phyloP scores from a whole-genome alignment of 129 eudicot species.

The Saussurea involucrata region DNA sequence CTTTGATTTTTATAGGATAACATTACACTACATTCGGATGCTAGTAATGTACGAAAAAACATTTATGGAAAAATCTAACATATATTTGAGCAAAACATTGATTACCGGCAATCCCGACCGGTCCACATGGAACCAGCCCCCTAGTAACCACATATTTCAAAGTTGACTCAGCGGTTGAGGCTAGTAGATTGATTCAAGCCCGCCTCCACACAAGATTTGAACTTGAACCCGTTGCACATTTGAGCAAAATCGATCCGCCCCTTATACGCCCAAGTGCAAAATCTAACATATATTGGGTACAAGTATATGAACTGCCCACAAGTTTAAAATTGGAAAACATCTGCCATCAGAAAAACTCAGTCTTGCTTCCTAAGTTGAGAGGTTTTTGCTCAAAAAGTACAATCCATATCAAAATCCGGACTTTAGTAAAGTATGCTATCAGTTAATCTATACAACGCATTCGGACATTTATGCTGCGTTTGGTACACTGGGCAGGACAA shows the following conservation, averaged over 20 bases:
- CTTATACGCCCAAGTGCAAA: too few species aligned
- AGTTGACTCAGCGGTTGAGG: too few species aligned
- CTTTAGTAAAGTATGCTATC: neutral
- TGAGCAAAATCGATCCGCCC: too few species aligned
- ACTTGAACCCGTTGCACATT: too few species aligned
- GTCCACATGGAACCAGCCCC: too few species aligned
- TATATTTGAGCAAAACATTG: neutral
- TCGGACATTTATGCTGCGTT: neutral
- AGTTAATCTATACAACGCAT: neutral
- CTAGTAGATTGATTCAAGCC: too few species aligned
- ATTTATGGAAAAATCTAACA: slow-evolving; percentile 1
- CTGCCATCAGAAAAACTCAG: neutral
- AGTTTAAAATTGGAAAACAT: neutral
- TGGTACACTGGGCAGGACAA: too few species aligned
- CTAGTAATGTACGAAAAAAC: slow-evolving; percentile 1
- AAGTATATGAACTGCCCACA: neutral
- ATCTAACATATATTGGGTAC: neutral
- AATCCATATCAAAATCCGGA: neutral
- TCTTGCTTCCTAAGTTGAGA: neutral
- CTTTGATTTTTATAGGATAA: slow-evolving; percentile 28
- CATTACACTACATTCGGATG: neutral
- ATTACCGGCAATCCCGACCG: too few species aligned
- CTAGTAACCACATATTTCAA: too few species aligned
- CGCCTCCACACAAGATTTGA: too few species aligned
- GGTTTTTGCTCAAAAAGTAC: neutral